phyloP scores from a whole-genome alignment of 192 early-diverging fungal species.

The Linnemannia schmuckeri region DNA sequence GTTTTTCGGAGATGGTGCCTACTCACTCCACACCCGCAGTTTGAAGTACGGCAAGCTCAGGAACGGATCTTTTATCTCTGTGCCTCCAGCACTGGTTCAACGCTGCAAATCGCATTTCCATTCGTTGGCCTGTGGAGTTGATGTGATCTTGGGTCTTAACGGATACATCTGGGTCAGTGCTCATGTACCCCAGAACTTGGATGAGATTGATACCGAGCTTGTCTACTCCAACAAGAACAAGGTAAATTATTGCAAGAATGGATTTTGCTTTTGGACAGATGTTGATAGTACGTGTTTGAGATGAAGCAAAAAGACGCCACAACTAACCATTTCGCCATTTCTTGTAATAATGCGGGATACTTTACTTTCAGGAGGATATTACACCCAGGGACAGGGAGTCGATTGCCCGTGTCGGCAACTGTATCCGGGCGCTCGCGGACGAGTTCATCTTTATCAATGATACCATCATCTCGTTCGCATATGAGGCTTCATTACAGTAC shows the following conservation, averaged over 20 bases:
- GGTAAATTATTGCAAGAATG: constrained; percentile 54
- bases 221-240: constrained; percentile 94
- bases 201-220: constrained; percentile 83
- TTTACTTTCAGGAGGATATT: constrained; percentile 64
- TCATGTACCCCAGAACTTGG: constrained; percentile 65
- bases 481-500: constrained; percentile 82
- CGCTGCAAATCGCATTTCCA: constrained; percentile 97
- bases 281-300: background rate
- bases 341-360: background rate
- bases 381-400: constrained; percentile 77
- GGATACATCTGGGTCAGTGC: constrained; percentile 98
- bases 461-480: constrained; percentile 89
- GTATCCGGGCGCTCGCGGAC: constrained; percentile 83
- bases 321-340: background rate
- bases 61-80: constrained; percentile 80
- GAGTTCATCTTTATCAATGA: constrained; percentile 90
- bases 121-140: constrained; percentile 90
- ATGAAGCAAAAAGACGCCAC: background rate
- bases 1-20: constrained; percentile 89
- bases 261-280: background rate
- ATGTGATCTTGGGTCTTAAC: constrained; percentile 95
- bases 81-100: constrained; percentile 90
- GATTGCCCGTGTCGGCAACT: constrained; percentile 93
- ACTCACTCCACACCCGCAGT: constrained; percentile 90
- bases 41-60: constrained; percentile 91